phyloP scores from a whole-genome alignment of 202 grass and related monocot genomes.

The Musa balbisiana region DNA sequence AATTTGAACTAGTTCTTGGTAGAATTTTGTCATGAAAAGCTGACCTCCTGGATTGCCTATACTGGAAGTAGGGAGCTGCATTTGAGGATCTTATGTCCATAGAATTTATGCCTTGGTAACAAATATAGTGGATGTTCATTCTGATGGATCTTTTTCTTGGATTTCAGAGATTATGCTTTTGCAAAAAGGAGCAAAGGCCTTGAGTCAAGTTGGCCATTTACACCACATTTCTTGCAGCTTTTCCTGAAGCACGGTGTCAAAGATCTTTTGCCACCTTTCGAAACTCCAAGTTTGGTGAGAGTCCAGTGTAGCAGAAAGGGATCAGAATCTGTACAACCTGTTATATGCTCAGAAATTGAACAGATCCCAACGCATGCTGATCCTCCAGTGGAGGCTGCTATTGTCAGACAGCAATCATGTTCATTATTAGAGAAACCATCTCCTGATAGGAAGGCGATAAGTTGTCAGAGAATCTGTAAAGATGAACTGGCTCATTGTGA shows the following conservation, averaged over 20 bases:
- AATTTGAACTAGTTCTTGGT: neutral
- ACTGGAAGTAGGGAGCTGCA: neutral
- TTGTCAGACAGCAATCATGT: neutral
- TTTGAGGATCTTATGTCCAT: neutral
- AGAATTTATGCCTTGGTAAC: neutral
- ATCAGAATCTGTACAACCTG: slow-evolving; percentile 20
- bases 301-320: slow-evolving; percentile 25
- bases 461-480: neutral
- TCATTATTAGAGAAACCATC: neutral
- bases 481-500: neutral
- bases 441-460: neutral
- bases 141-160: slow-evolving; percentile 21
- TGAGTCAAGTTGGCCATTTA: slow-evolving; percentile 74
- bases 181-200: slow-evolving; percentile 64
- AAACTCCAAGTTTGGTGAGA: slow-evolving; percentile 58
- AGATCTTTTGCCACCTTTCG: slow-evolving; percentile 75
- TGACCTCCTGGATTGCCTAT: neutral
- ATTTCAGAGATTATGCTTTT: slow-evolving; percentile 80
- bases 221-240: slow-evolving; percentile 51
- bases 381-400: slow-evolving; percentile 15
- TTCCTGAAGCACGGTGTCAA: slow-evolving; percentile 62
- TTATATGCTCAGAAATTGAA: slow-evolving; percentile 24
- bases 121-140: neutral
- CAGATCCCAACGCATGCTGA: slow-evolving; percentile 9
- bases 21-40: neutral